These are phyloP conservation scores for Globisporangium emineosum DNA, from an alignment of 352 stramenopile genomes.

Conservation along the genomic window DNA sequence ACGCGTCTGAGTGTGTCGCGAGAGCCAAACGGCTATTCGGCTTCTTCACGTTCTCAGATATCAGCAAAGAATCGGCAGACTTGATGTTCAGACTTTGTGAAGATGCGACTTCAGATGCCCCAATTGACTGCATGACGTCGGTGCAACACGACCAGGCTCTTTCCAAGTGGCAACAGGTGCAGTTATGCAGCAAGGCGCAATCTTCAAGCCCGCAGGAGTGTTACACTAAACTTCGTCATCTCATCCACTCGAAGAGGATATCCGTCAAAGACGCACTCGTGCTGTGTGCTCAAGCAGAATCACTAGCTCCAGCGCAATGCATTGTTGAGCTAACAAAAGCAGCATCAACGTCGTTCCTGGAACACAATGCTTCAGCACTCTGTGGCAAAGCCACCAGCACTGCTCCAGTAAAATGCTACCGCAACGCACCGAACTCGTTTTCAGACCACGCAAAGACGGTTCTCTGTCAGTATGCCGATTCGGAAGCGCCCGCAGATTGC, in stretches of 20 bases:
- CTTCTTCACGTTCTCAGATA: background rate
- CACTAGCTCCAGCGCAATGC: slow-evolving; percentile 16
- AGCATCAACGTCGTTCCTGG: slow-evolving; percentile 3
- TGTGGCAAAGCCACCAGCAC: slow-evolving; percentile 26
- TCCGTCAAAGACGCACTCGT: slow-evolving; percentile 21
- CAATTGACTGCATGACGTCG: slow-evolving; percentile 31
- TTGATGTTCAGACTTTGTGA: slow-evolving; percentile 31
- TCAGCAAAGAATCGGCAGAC: background rate
- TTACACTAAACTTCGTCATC: slow-evolving; percentile 24
- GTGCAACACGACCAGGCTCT: slow-evolving; percentile 27
- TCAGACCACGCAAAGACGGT: slow-evolving; percentile 31
- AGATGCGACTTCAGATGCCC: slow-evolving; percentile 24
- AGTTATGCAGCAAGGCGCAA: slow-evolving; percentile 25
- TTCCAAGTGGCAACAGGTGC: slow-evolving; percentile 18
- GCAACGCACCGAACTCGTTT: slow-evolving; percentile 28
- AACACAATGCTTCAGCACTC: slow-evolving; percentile 15
- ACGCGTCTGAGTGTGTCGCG: slow-evolving; percentile 9
- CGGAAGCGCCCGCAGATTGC: slow-evolving; percentile 33
- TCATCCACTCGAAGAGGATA: slow-evolving; percentile 27
- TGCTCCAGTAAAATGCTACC: slow-evolving; percentile 39
- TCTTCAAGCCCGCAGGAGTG: slow-evolving; percentile 26
- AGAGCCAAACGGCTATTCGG: slow-evolving; percentile 15
- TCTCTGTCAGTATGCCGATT: slow-evolving; percentile 38
- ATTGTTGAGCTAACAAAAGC: slow-evolving; percentile 9
- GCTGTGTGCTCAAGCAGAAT: slow-evolving; percentile 24